A percentile compares a stretch with the other conserved stretches of the same genome.
These are phyloP conservation scores for Ascochyta fabae DNA, from an alignment of 2,329 filamentous ascomycete genomes.

Conservation along the genomic window DNA sequence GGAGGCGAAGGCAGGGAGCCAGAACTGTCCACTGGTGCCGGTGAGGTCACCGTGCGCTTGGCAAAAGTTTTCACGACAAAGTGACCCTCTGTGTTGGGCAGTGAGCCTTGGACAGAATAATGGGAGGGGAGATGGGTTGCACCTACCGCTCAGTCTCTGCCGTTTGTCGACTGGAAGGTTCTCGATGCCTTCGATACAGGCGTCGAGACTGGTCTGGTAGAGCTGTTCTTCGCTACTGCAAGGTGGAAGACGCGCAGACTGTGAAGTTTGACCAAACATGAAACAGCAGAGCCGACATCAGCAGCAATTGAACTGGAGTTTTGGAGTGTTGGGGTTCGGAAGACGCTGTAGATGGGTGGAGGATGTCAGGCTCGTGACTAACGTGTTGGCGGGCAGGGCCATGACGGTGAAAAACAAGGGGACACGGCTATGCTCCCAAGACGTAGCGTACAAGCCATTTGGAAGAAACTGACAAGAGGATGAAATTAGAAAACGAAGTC, in stretches of 20 bases:
- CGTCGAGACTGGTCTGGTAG: conserved; percentile 21
- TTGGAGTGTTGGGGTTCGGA: background rate
- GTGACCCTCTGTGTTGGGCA: conserved; percentile 1
- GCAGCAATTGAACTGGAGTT: background rate
- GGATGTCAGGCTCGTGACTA: background rate
- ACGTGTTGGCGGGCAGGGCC: no score
- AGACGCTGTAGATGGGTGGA: background rate
- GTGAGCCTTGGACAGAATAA: conserved; percentile 1
- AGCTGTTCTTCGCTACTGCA: conserved; percentile 16
- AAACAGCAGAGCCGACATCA: background rate
- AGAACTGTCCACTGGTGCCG: background rate
- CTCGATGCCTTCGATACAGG: conserved; percentile 27
- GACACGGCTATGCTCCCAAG: no score
- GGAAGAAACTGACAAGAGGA: no score
- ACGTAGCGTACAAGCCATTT: no score
- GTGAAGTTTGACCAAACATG: conserved; percentile 16
- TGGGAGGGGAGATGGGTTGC: background rate
- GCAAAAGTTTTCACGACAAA: background rate
- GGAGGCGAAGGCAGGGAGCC: conserved; percentile 12
- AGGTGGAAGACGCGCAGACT: background rate
- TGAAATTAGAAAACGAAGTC: no score
- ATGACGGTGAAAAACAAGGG: background rate
- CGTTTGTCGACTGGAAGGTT: conserved; percentile 18
- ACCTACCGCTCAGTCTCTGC: conserved; percentile 4
- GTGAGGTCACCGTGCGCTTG: background rate